A percentile compares a stretch with the other conserved stretches of the same genome.
Conservation (phyloP, 208 protist genomes). For the Acanthamoeba healyi region DNA sequence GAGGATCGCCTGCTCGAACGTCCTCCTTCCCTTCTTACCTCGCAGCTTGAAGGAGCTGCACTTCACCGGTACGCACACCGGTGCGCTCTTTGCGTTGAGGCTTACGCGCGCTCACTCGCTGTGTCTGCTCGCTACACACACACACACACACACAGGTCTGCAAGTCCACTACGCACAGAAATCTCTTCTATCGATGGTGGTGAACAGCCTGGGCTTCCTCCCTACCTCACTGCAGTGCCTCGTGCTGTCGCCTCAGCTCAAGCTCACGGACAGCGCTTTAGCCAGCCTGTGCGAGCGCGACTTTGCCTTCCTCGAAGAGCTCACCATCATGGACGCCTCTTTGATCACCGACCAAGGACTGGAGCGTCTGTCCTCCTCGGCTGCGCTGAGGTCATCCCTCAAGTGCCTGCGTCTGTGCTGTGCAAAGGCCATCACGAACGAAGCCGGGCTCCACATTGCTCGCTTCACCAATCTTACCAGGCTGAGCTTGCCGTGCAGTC, state of each 20-base stretch:
- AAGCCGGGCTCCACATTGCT: not conserved
- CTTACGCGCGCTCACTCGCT: not conserved
- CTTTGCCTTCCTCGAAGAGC: not conserved
- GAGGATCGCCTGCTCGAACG: not conserved
- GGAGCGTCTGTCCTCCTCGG: not conserved
- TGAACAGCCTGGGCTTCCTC: not conserved
- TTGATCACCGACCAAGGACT: not conserved
- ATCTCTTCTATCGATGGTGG: not conserved
- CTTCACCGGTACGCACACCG: not conserved
- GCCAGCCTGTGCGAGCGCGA: not conserved
- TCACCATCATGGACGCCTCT: not conserved
- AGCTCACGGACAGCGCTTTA: not conserved
- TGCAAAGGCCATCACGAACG: not conserved
- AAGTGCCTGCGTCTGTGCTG: not conserved
- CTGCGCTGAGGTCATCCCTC: not conserved
- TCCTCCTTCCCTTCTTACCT: not conserved
- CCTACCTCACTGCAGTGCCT: not conserved
- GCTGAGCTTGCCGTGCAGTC: not conserved
- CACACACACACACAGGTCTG: not conserved
- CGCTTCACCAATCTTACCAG: not conserved
- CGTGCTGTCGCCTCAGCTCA: not conserved
- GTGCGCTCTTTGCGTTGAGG: too few species aligned
- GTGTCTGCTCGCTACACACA: too few species aligned
- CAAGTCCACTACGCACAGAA: not conserved
- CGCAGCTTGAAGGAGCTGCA: not conserved